phyloP scores from a whole-genome alignment of 2,329 filamentous ascomycete species.

The Alternaria conjuncta region DNA sequence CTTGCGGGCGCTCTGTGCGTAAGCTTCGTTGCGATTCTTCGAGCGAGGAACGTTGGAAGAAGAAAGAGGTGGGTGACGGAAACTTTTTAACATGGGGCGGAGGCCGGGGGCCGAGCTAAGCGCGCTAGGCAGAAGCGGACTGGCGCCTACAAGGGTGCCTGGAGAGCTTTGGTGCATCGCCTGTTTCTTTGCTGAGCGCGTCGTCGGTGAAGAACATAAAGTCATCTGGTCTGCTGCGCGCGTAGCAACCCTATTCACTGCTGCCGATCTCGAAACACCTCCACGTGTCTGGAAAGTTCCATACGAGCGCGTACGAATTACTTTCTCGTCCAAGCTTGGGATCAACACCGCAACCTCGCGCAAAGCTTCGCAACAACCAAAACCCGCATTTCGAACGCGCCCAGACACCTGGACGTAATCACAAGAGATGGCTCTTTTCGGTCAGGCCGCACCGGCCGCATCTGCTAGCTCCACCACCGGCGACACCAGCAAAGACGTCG shows the following conservation, averaged over 20 bases:
- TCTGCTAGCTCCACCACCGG: constrained; percentile 76
- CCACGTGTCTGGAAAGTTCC: neutral
- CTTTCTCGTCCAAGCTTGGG: neutral
- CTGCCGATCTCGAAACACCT: neutral
- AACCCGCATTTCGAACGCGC: constrained; percentile 3
- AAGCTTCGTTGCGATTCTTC: constrained; percentile 99
- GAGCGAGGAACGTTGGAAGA: constrained; percentile 82
- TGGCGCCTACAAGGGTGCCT: constrained; percentile 40
- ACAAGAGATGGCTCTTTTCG: constrained; percentile 66
- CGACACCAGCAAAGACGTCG: constrained; percentile 88
- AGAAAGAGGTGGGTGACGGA: constrained; percentile 18
- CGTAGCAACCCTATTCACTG: neutral
- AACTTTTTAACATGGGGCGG: constrained; percentile 29
- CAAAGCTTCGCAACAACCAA: constrained; percentile 27
- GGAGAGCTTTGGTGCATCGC: constrained; percentile 28
- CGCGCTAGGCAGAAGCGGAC: constrained; percentile 34
- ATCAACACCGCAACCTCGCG: constrained; percentile 22
- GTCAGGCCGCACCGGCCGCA: constrained; percentile 58
- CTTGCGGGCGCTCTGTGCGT: constrained; percentile 71
- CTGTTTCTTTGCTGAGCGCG: constrained; percentile 28
- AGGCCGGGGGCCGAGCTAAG: constrained; percentile 28
- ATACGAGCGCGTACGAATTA: constrained; percentile 12
- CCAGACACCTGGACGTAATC: constrained; percentile 7
- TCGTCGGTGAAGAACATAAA: constrained; percentile 18
- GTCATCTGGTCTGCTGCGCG: constrained; percentile 13